phyloP scores from a whole-genome alignment of 306 rosid species.

The Fragaria ananassa region DNA sequence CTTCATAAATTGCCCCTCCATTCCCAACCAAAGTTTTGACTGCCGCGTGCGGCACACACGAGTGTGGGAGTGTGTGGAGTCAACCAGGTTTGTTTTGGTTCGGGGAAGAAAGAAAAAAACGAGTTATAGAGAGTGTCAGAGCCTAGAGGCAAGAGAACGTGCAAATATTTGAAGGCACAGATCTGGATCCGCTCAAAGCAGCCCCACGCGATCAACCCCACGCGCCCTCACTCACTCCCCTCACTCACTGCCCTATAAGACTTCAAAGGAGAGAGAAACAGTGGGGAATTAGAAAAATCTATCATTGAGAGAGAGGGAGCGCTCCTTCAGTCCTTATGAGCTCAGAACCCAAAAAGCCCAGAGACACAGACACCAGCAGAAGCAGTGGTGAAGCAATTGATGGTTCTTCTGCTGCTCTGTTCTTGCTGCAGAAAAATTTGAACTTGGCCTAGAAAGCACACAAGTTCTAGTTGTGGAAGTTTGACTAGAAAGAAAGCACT shows the following conservation, averaged over 20 bases:
- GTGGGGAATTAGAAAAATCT: not conserved
- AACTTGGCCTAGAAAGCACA: not conserved
- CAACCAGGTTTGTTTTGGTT: not conserved
- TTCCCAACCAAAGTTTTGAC: not conserved
- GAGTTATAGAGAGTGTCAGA: conserved; percentile 39
- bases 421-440: not conserved
- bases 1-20: not conserved
- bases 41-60: conserved; percentile 27
- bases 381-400: conserved; percentile 29
- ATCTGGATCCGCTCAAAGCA: conserved; percentile 61
- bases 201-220: conserved; percentile 14
- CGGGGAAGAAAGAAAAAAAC: conserved; percentile 12
- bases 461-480: conserved; percentile 14
- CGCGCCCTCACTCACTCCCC: conserved; percentile 14
- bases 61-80: not conserved
- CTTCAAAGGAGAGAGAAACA: conserved; percentile 41
- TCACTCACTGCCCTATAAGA: conserved; percentile 20
- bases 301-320: conserved; percentile 10
- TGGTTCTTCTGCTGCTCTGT: conserved; percentile 39
- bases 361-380: conserved; percentile 8
- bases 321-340: not conserved
- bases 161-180: conserved; percentile 57
- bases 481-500: conserved; percentile 21
- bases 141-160: conserved; percentile 56
- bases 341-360: conserved; percentile 41